A percentile compares a stretch with the other conserved stretches of the same genome.
These are phyloP conservation scores for Pisolithus orientalis DNA, from an alignment of 768 basidiomycete genomes.

Conservation along the genomic window DNA sequence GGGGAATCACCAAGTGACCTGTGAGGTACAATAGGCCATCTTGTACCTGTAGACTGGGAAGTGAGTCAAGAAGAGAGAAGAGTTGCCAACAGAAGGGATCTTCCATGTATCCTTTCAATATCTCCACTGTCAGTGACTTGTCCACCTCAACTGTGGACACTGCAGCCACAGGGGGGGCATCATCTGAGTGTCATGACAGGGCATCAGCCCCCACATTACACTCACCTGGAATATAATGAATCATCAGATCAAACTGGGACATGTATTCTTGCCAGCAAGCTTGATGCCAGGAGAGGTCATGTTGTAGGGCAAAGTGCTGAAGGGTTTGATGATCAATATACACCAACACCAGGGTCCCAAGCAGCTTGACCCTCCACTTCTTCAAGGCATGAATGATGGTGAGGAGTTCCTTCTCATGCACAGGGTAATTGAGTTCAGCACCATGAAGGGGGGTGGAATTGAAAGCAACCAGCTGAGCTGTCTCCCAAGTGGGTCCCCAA, in stretches of 20 bases:
- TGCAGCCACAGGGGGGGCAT: background rate
- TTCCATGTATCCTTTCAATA: slow-evolving; percentile 1
- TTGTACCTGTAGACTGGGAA: background rate
- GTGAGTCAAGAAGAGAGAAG: background rate
- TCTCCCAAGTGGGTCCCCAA: slow-evolving; percentile 3
- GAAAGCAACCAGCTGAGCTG: slow-evolving; percentile 18
- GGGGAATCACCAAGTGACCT: slow-evolving; percentile 8
- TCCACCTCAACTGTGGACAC: background rate
- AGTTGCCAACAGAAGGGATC: slow-evolving; percentile 9
- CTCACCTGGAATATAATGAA: slow-evolving; percentile 18
- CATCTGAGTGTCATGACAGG: background rate
- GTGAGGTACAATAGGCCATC: slow-evolving; percentile 5
- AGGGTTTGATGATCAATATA: slow-evolving; percentile 27
- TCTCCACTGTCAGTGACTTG: background rate
- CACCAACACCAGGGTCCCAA: slow-evolving; percentile 1
- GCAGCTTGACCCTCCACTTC: slow-evolving; percentile 19
- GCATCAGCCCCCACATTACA: slow-evolving; percentile 12
- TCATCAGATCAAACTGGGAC: slow-evolving; percentile 25
- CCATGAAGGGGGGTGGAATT: slow-evolving; percentile 16
- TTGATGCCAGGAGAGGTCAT: slow-evolving; percentile 6
- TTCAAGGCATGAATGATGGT: slow-evolving; percentile 25
- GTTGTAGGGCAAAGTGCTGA: background rate
- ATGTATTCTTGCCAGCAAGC: slow-evolving; percentile 36
- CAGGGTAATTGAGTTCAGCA: slow-evolving; percentile 24
- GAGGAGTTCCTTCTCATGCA: slow-evolving; percentile 28